Evolutionary conservation across 2,329 filamentous ascomycete species (phyloP).

Genomic region (Gnomoniopsis sp.): DNA sequence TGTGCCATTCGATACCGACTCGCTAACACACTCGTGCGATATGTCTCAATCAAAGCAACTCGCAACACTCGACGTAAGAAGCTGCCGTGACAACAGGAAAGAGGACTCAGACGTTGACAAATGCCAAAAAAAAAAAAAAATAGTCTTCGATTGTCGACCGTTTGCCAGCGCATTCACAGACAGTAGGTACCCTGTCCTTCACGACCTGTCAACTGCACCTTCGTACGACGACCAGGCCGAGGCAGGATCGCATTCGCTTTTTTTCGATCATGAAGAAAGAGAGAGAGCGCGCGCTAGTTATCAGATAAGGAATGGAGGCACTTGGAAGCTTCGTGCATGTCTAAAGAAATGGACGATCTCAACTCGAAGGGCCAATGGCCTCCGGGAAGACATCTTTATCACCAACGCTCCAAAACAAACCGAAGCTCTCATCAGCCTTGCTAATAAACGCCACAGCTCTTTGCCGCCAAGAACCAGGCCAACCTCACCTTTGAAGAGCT

Average conservation of each 20-base stretch:
- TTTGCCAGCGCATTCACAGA: conserved; percentile 67
- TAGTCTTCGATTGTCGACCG: conserved; percentile 57
- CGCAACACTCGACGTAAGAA: conserved; percentile 36
- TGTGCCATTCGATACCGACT: too few relatives aligned
- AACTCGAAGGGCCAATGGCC: too few relatives aligned
- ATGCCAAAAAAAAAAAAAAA: conserved; percentile 16
- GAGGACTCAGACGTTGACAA: background rate
- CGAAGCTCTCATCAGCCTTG: background rate
- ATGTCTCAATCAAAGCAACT: conserved; percentile 19
- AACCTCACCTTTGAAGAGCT: conserved; percentile 78
- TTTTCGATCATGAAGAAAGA: too few relatives aligned
- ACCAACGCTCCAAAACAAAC: background rate
- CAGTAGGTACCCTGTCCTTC: conserved; percentile 25
- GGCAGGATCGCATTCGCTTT: background rate
- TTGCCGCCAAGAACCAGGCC: conserved; percentile 74
- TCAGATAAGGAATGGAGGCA: background rate
- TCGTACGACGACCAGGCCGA: background rate
- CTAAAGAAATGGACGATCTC: too few relatives aligned
- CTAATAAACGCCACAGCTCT: conserved; percentile 45
- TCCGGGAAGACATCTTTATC: background rate
- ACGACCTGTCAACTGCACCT: background rate
- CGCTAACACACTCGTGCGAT: background rate
- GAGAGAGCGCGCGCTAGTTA: too few relatives aligned
- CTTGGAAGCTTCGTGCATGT: too few relatives aligned
- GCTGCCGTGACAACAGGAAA: background rate